Conservation (phyloP, 192 early-diverging fungal species). For the Linnemannia elongata region DNA sequence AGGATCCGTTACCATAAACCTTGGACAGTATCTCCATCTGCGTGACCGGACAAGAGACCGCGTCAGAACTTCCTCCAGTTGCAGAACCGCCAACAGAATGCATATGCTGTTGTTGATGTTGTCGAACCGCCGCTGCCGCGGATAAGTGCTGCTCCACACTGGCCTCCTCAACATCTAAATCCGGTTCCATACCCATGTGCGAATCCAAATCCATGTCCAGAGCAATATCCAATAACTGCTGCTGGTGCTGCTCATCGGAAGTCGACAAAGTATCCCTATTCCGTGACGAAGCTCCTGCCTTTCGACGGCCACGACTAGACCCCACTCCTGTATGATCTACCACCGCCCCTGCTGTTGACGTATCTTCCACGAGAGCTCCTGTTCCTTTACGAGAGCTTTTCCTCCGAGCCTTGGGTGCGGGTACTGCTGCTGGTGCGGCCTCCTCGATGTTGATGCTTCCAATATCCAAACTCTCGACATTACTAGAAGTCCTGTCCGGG, state of each 20-base stretch:
- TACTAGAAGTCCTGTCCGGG: background rate
- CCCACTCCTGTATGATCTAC: background rate
- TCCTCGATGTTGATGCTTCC: background rate
- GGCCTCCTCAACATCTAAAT: slow-evolving; percentile 16
- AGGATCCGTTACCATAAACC: background rate
- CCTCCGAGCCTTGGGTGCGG: background rate
- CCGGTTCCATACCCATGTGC: background rate
- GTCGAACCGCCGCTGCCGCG: background rate
- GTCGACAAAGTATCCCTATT: background rate
- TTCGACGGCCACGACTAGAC: background rate
- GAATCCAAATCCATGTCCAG: background rate
- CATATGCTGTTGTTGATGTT: background rate
- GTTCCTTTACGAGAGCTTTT: background rate
- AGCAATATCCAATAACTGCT: background rate
- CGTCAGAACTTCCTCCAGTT: background rate
- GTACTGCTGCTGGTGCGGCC: too few relatives aligned
- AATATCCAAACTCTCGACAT: background rate
- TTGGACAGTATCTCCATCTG: slow-evolving; percentile 19
- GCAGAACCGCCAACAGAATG: background rate
- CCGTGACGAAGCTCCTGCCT: background rate
- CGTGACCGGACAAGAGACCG: background rate
- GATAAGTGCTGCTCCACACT: slow-evolving; percentile 10
- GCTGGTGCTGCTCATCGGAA: background rate
- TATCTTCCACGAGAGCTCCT: background rate
- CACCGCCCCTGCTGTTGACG: background rate